Base-by-base conservation (phyloP, 2,329 filamentous ascomycete species). In the Ophiostoma sp. region DNA sequence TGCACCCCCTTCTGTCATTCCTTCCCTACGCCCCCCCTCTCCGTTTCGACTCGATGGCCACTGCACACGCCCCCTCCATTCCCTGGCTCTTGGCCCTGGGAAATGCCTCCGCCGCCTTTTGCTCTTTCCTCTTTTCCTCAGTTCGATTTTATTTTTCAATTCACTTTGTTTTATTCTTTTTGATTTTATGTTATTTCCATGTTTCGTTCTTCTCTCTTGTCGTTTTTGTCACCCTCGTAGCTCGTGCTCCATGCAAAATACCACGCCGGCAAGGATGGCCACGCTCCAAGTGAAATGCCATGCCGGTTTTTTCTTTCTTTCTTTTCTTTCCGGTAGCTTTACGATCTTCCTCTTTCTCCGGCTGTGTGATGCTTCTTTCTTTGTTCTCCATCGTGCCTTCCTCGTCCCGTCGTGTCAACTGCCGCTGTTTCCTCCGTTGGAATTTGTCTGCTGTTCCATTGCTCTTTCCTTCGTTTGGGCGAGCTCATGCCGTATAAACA, bases 21-120 rank as follows among this genome's bases (percentile, higher is more conserved):
- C 48, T 57, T 70, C 36, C 33, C n/a, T 59, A 70, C 57, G 36
- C 69, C 57, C 50, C 70, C 45, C 42, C 68, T 36, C 28, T 17
- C 39, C n/a, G 2, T 3, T 55, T 57, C 19, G 31, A 11, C 36
- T 66, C 42, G 28, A 52, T 25, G 15, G 11, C 8, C 28, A 63
- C 72, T 52, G n/a, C n/a, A 70, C 72, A 73, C 71, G 19, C 72
- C 72, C 72, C 72, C 69, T 68, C 72, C 72, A 68, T 50, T 25
- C 8, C 71, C 50, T 45, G 12, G 48, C 25, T 61, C 57, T 45
- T 55, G 42, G 17, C 17, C 28, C 39, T 42, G 42, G 50, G 42
- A 17, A 69, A 64, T 70, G 42, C 17, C 64, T 52, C 63, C 52
- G 70, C 33, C 39, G 48, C 25, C 25, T 17, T 33, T 72, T 42